Percentiles rank a stretch among this genome's conserved stretches.
Evolutionary conservation across 352 stramenopile genomes (phyloP).

Genomic region (Salisapilia sapeloensis): DNA sequence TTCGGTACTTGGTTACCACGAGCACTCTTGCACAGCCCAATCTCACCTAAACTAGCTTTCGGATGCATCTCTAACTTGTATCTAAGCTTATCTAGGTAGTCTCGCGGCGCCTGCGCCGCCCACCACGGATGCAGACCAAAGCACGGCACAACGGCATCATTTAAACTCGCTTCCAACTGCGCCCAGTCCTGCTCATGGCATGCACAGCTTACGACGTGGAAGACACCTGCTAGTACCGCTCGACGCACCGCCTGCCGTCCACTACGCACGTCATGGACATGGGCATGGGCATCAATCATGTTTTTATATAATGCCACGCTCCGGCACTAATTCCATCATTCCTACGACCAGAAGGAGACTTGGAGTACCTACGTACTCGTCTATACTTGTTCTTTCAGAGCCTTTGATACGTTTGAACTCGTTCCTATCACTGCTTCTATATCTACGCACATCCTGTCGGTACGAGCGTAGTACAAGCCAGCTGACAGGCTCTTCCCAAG

Average conservation of each 20-base stretch:
- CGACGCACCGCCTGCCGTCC: conserved; percentile 13
- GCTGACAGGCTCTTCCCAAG: no score
- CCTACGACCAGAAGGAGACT: no score
- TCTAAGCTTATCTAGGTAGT: conserved; percentile 17
- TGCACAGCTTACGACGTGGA: conserved; percentile 36
- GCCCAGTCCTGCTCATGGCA: conserved; percentile 47
- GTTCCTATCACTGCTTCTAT: no score
- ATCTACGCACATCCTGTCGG: no score
- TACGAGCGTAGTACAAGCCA: no score
- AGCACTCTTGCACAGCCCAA: conserved; percentile 56
- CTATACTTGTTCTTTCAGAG: no score
- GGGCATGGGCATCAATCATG: conserved; percentile 54
- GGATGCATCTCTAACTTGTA: conserved; percentile 17
- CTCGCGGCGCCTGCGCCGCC: conserved; percentile 8
- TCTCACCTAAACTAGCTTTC: conserved; percentile 48
- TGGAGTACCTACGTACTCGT: no score
- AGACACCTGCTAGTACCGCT: conserved; percentile 14
- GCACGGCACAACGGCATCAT: conserved; percentile 14
- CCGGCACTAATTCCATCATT: conserved; percentile 9
- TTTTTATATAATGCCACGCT: no score
- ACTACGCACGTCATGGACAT: conserved; percentile 38
- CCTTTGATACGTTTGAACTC: no score
- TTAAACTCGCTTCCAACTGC: conserved; percentile 22
- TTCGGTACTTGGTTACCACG: conserved; percentile 23
- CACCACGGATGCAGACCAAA: conserved; percentile 76